These are phyloP conservation scores for Phoenix roebelenii DNA, from an alignment of 176 grass and related monocot species.

Conservation along the genomic window DNA sequence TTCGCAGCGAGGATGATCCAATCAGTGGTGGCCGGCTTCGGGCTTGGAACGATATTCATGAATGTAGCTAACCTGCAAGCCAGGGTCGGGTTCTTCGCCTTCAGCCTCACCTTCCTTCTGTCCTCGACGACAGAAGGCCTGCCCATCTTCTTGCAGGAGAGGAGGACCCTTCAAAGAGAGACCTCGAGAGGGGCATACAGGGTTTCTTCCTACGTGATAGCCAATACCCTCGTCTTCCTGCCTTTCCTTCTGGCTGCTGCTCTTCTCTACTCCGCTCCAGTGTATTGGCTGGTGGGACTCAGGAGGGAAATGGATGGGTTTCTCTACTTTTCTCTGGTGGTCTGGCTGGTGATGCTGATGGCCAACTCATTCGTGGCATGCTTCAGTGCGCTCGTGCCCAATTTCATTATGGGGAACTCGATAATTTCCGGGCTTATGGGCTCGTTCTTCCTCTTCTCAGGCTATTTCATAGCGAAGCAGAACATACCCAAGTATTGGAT, in stretches of 20 bases:
- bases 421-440: slow-evolving; percentile 63
- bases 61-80: background rate
- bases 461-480: slow-evolving; percentile 74
- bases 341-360: slow-evolving; percentile 87
- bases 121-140: slow-evolving; percentile 53
- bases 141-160: slow-evolving; percentile 82
- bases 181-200: slow-evolving; percentile 75
- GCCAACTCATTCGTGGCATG: slow-evolving; percentile 77
- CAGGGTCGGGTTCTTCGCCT: background rate
- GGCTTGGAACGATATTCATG: background rate
- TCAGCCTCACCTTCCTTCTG: background rate
- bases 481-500: slow-evolving; percentile 81
- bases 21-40: background rate
- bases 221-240: slow-evolving; percentile 59
- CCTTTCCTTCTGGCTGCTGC: slow-evolving; percentile 60
- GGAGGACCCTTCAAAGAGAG: slow-evolving; percentile 66
- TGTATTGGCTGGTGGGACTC: slow-evolving; percentile 85
- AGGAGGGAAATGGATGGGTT: slow-evolving; percentile 39
- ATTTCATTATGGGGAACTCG: slow-evolving; percentile 90
- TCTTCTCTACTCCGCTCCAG: slow-evolving; percentile 54
- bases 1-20: slow-evolving; percentile 24
- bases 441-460: slow-evolving; percentile 97
- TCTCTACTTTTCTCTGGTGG: slow-evolving; percentile 72
- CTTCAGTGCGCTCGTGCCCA: slow-evolving; percentile 71
- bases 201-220: slow-evolving; percentile 64